Base-by-base conservation (phyloP, 108 stramenopile species). In the Cyclotella sp. region DNA sequence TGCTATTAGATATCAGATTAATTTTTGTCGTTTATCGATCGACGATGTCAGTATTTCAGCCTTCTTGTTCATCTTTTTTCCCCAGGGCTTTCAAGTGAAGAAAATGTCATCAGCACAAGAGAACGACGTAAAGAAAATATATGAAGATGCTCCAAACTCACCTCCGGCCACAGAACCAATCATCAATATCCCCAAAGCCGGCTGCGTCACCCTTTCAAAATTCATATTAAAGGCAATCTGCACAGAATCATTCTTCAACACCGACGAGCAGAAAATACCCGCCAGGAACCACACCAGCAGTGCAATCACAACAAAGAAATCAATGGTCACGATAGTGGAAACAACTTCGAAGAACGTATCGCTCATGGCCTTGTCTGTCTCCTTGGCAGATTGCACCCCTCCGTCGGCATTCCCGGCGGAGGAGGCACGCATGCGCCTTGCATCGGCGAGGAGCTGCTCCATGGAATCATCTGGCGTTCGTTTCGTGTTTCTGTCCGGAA, bases 161-260 rank as follows among this genome's bases (percentile, higher is more conserved):
- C 77, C 68, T 41, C 91, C 90, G 26, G 90, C 94, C 21, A 91
- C 68, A 18, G 89, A 72, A 12, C 79, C 94, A 71, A 95, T 85
- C 97, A 97, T 97, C 52, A 97, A 80, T 44, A 97, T 68, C 28
- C 97, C 95, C 55, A 97, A 76, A 39, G 97, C 95, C 21, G 81
- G 81, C 70, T 76, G 74, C 14, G 81, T 82, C 39, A 82, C 55
- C 70, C 57, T 57, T 47, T 82, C 81, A 65, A 82, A 82, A 68
- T 81, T 86, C 86, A 85, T 90, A 64, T 95, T 97, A 77, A 97
- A 97, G 19, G 92, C 90, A 79, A 96, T 96, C 72, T 96, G 93
- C 59, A 97, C 81, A 7, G 94, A 79, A 59, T 93, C 95, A 76
- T 97, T 82, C 53, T 89, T 86, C 65, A 97, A 83, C 0, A 93